Conservation (phyloP, 1,139 yeast species). For the Yamadazyma spencermartinsiae region DNA sequence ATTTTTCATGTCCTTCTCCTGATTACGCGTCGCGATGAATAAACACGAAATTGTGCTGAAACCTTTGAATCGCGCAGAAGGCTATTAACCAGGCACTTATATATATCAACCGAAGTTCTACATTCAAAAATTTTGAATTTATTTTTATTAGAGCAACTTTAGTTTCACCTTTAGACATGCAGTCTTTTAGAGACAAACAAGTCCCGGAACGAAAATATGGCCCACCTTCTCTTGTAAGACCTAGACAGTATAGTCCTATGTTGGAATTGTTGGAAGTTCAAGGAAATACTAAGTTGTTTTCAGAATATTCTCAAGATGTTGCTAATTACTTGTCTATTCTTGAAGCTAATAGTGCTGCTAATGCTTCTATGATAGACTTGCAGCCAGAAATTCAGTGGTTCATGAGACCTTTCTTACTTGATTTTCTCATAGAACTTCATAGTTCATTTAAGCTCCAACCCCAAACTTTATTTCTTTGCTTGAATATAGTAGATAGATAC, state of each 20-base stretch:
- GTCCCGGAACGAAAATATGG: conserved; percentile 29
- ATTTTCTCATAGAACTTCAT: conserved; percentile 81
- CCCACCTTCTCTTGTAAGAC: conserved; percentile 42
- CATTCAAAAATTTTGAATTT: conserved; percentile 1
- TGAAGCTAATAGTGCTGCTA: conserved; percentile 40
- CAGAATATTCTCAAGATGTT: conserved; percentile 42
- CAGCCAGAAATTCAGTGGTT: conserved; percentile 94
- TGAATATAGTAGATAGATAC: conserved; percentile 85
- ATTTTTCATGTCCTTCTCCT: conserved; percentile 1
- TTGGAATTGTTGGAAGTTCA: conserved; percentile 50
- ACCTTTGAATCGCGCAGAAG: conserved; percentile 8
- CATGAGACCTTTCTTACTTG: conserved; percentile 87
- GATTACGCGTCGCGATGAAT: conserved; percentile 11
- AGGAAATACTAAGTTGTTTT: conserved; percentile 40
- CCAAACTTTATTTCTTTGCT: conserved; percentile 76
- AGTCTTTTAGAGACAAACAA: conserved; percentile 5
- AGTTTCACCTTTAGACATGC: conserved; percentile 4
- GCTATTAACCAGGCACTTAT: conserved; percentile 1
- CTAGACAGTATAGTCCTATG: conserved; percentile 40
- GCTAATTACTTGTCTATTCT: conserved; percentile 28
- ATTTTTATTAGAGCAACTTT: background rate
- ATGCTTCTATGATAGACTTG: conserved; percentile 73
- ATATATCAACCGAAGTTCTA: conserved; percentile 3
- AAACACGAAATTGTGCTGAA: conserved; percentile 9
- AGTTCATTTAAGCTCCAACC: conserved; percentile 72